phyloP scores from a whole-genome alignment of 1,139 yeast species.

The Pichia sp. region DNA sequence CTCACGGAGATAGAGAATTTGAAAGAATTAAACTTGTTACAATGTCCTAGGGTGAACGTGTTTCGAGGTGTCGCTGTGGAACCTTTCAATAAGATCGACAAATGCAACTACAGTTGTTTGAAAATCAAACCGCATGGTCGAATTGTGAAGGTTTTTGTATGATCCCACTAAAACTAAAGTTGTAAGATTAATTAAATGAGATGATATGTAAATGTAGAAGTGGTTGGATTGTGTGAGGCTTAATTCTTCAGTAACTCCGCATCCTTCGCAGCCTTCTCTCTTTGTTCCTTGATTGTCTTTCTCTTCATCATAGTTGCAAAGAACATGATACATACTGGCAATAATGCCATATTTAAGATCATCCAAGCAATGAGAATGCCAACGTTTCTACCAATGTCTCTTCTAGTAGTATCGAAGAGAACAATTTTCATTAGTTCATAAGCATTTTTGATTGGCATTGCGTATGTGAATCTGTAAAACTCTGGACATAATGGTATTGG shows the following conservation, averaged over 20 bases:
- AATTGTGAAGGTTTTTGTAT: conserved; percentile 52
- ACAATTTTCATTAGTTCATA: conserved; percentile 41
- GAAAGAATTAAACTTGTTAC: conserved; percentile 52
- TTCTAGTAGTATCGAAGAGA: conserved; percentile 39
- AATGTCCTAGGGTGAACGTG: conserved; percentile 40
- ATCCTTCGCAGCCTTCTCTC: conserved; percentile 1
- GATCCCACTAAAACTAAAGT: too few species aligned
- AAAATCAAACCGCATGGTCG: conserved; percentile 49
- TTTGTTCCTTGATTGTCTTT: conserved; percentile 12
- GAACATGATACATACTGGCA: conserved; percentile 37
- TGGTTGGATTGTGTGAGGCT: too few species aligned
- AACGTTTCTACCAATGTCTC: conserved; percentile 38
- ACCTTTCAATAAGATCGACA: conserved; percentile 38
- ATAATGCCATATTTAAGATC: conserved; percentile 30
- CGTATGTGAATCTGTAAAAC: conserved; percentile 45
- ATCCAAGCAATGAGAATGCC: conserved; percentile 46
- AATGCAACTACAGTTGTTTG: conserved; percentile 50
- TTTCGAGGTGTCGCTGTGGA: conserved; percentile 58
- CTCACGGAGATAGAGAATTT: conserved; percentile 51
- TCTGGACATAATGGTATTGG: conserved; percentile 40
- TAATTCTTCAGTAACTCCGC: too few species aligned
- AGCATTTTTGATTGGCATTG: conserved; percentile 43
- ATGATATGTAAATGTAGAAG: too few species aligned
- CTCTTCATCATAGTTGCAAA: conserved; percentile 24
- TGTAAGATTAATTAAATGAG: not conserved